A percentile compares a stretch with the other conserved stretches of the same genome.
These are phyloP conservation scores for Acrocalymma vagum DNA, from an alignment of 2,329 filamentous ascomycete species.

Conservation along the genomic window DNA sequence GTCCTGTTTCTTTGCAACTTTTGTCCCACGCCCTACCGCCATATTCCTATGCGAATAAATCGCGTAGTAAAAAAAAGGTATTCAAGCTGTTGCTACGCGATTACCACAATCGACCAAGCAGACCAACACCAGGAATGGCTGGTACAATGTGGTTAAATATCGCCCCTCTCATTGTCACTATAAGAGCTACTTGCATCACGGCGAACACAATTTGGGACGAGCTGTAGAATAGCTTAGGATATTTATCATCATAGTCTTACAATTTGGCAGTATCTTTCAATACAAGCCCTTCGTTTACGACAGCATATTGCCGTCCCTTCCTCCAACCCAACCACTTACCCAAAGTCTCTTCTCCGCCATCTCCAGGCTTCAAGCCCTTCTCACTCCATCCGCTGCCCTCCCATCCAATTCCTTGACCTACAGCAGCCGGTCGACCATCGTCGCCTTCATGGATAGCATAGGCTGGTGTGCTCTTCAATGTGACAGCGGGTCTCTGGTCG, in stretches of 20 bases:
- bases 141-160: no score
- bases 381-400: conserved; percentile 74
- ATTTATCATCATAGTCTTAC: conserved; percentile 15
- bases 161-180: no score
- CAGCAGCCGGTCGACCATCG: conserved; percentile 48
- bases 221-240: no score
- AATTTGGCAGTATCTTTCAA: conserved; percentile 56
- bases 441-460: conserved; percentile 65
- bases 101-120: no score
- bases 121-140: no score
- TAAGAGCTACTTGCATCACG: no score
- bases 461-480: conserved; percentile 74
- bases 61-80: no score
- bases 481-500: conserved; percentile 76
- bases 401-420: conserved; percentile 72
- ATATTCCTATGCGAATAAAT: no score
- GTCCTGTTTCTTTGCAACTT: no score
- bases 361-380: conserved; percentile 67
- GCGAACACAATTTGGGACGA: no score
- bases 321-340: conserved; percentile 80
- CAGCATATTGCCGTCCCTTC: conserved; percentile 74
- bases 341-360: conserved; percentile 76
- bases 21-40: no score
- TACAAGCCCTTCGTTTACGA: conserved; percentile 46
- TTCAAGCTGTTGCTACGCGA: no score